Conservation (phyloP, 2,329 filamentous ascomycete species). For the Passalora sequoiae region DNA sequence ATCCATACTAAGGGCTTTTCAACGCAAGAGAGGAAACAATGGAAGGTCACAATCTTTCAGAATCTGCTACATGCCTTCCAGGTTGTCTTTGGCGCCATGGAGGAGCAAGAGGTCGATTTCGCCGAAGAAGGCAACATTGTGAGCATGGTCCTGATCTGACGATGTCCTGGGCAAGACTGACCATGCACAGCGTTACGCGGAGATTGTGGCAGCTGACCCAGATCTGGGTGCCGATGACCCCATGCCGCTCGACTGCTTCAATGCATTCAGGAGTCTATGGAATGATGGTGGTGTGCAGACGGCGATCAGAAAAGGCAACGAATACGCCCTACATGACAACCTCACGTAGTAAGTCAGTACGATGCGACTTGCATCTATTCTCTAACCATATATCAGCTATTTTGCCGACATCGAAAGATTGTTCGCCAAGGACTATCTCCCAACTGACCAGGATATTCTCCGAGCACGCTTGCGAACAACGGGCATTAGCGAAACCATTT, state of each 20-base stretch:
- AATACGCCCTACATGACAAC: slow-evolving; percentile 95
- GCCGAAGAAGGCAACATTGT: slow-evolving; percentile 75
- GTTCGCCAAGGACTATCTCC: slow-evolving; percentile 68
- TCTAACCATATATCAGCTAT: slow-evolving; percentile 56
- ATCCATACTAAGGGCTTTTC: slow-evolving; percentile 92
- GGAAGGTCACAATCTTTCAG: slow-evolving; percentile 91
- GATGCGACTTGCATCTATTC: no score
- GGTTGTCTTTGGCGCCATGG: slow-evolving; percentile 85
- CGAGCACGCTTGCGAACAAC: slow-evolving; percentile 87
- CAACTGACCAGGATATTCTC: slow-evolving; percentile 89
- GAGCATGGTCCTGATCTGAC: slow-evolving; percentile 33
- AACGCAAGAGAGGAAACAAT: slow-evolving; percentile 83
- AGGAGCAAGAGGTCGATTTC: slow-evolving; percentile 73
- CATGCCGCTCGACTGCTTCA: slow-evolving; percentile 70
- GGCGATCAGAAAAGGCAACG: slow-evolving; percentile 89
- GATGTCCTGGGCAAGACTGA: slow-evolving; percentile 31
- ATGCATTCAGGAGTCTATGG: slow-evolving; percentile 82
- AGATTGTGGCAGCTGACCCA: slow-evolving; percentile 69
- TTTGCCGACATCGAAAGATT: slow-evolving; percentile 63
- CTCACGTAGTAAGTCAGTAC: slow-evolving; percentile 69
- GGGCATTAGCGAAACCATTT: slow-evolving; percentile 91
- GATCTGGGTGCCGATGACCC: slow-evolving; percentile 79
- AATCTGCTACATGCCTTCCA: slow-evolving; percentile 92
- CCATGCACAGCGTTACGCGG: slow-evolving; percentile 63
- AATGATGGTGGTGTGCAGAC: slow-evolving; percentile 73